Evolutionary conservation across 441 rosid species (phyloP), one percentile per base, ranked within the genome.

Genomic region (Raphanus hybrid): DNA sequence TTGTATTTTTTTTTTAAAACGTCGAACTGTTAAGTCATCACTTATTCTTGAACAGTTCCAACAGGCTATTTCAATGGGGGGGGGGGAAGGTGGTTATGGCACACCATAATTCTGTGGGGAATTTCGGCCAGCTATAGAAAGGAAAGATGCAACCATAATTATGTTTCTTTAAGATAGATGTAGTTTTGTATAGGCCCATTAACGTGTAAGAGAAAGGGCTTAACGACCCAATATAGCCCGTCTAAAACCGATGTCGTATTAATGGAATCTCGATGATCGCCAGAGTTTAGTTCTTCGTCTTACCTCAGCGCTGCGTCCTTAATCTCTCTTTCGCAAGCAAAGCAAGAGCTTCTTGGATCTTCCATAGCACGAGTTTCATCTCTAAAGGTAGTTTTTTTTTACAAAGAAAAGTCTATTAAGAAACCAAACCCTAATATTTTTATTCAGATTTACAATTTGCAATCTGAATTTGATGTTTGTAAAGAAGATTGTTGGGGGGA

Each of bases 261-360:
- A 0, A 2, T 14, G 35, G 20, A 10, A 61, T 69, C 61, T 34
- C 48, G 6, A 63, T 23, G 10, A 16, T 34, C 29, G 6, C 63
- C 35, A 23, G 26, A 18, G 0, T n/a, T 12, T 18, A 55, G 6
- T 70, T 41, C 29, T 15, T 73, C 77, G 29, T 58, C 67, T 16
- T 76, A 35, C 63, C 50, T 66, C 55, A 1, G 3, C 11, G 15
- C 58, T 23, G 32, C 3, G 23, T 29, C 10, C 39, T 27, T 2
- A 8, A 26, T 41, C 32, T 35, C 50, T 71, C 57, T 34, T 60
- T 50, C 62, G 14, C 52, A 45, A 35, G 39, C 39, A 35, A 64
- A 64, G 34, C 61, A 20, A 8, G 20, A 77, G 80, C 73, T 65
- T 64, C 15, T 59, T 77, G 11, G 41, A 71, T 58, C 80, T 71